Evolutionary conservation across 202 grass and related monocot genomes (phyloP).

Genomic region (Setaria italica): DNA sequence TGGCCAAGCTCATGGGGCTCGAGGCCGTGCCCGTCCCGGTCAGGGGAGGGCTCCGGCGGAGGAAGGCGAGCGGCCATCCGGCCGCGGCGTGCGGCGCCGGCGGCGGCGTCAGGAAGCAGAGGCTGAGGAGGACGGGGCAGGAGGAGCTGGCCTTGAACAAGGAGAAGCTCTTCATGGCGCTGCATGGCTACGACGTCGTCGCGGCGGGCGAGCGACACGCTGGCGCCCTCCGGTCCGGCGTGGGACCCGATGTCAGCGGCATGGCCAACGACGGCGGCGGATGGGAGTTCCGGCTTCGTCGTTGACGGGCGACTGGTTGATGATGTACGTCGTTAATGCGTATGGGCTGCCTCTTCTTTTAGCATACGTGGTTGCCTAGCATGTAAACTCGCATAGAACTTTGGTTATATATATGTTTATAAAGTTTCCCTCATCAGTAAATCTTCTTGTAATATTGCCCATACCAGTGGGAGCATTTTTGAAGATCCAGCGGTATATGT

Average conservation of each 20-base stretch:
- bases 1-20: slow-evolving; percentile 91
- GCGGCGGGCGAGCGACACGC: not conserved
- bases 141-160: slow-evolving; percentile 57
- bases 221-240: not conserved
- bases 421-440: not conserved
- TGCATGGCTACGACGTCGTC: slow-evolving; percentile 56
- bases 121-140: slow-evolving; percentile 45
- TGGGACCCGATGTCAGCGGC: slow-evolving; percentile 1
- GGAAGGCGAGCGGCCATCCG: slow-evolving; percentile 24
- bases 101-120: slow-evolving; percentile 55
- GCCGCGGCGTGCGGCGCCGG: not conserved
- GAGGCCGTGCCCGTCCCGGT: slow-evolving; percentile 78
- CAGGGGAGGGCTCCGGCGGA: slow-evolving; percentile 30
- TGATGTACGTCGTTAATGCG: not conserved
- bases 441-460: not conserved
- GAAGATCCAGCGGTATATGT: not conserved
- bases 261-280: not conserved
- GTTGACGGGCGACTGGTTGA: slow-evolving; percentile 1
- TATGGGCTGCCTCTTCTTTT: not conserved
- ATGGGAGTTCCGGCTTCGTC: slow-evolving; percentile 34
- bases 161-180: slow-evolving; percentile 69
- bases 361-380: not conserved
- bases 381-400: not conserved
- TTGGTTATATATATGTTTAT: not conserved
- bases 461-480: not conserved